These are phyloP conservation scores for Miamiensis avidus DNA, from an alignment of 169 alveolate species.

Conservation along the genomic window DNA sequence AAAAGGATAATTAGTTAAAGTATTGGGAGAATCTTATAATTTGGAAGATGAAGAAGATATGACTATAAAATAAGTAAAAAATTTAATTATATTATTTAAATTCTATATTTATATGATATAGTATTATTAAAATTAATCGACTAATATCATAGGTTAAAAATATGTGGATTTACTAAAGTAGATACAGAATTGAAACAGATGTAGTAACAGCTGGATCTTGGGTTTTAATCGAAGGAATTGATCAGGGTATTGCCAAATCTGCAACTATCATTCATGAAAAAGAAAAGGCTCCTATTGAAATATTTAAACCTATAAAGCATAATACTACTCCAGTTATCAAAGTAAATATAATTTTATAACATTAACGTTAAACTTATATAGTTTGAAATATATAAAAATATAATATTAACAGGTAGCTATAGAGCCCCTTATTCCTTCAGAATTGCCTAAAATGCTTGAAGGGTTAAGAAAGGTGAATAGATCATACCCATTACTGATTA, in stretches of 20 bases:
- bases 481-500: conserved; percentile 91
- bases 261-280: conserved; percentile 59
- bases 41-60: conserved; percentile 97
- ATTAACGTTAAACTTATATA: too few species aligned
- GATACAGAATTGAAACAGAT: conserved; percentile 91
- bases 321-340: conserved; percentile 53
- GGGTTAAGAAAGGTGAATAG: conserved; percentile 95
- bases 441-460: conserved; percentile 98
- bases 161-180: conserved; percentile 93
- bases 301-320: conserved; percentile 82
- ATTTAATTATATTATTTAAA: conserved; percentile 20
- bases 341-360: too few species aligned
- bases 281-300: conserved; percentile 80
- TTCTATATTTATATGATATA: neutral
- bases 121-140: neutral
- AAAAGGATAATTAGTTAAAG: conserved; percentile 93
- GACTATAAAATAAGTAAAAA: conserved; percentile 84
- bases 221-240: conserved; percentile 97
- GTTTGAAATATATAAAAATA: conserved; percentile 55
- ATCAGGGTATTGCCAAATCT: conserved; percentile 87
- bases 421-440: conserved; percentile 98
- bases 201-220: conserved; percentile 91
- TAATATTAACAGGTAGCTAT: conserved; percentile 96
- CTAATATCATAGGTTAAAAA: neutral
- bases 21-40: conserved; percentile 94